A percentile compares a stretch with the other conserved stretches of the same genome.
phyloP scores from a whole-genome alignment of 257 asterid species.

The Gentiana straminea region DNA sequence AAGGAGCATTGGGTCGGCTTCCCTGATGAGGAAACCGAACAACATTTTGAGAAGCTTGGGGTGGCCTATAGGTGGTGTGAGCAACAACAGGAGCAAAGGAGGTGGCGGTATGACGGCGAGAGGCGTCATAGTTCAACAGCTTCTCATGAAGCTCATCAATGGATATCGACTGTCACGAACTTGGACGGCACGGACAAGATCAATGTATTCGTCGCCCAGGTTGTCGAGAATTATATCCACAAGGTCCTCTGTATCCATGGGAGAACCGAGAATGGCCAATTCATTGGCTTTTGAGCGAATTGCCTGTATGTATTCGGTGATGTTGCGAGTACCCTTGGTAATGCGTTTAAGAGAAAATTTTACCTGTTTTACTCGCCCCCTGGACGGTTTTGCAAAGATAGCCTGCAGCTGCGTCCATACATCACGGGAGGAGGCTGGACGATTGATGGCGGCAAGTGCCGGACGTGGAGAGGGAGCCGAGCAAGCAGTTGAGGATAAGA shows the following conservation, averaged over 20 bases:
- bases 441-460: background rate
- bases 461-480: too few species aligned
- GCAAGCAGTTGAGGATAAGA: too few species aligned
- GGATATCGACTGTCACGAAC: background rate
- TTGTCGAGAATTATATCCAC: background rate
- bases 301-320: too few species aligned
- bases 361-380: background rate
- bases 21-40: too few species aligned
- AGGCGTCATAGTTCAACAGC: background rate
- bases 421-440: slow-evolving; percentile 13
- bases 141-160: background rate
- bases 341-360: background rate
- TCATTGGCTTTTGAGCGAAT: background rate
- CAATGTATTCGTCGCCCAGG: slow-evolving; percentile 1
- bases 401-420: background rate
- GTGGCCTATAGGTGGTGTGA: background rate
- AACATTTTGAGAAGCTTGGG: too few species aligned
- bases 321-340: background rate
- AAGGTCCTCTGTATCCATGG: slow-evolving; percentile 2
- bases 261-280: background rate
- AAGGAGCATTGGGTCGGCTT: too few species aligned
- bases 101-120: background rate
- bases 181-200: too few species aligned
- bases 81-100: background rate
- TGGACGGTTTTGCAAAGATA: background rate